Evolutionary conservation across 768 basidiomycete species (phyloP), one percentile per base, ranked within the genome.

Genomic region (Boletus patriciae): DNA sequence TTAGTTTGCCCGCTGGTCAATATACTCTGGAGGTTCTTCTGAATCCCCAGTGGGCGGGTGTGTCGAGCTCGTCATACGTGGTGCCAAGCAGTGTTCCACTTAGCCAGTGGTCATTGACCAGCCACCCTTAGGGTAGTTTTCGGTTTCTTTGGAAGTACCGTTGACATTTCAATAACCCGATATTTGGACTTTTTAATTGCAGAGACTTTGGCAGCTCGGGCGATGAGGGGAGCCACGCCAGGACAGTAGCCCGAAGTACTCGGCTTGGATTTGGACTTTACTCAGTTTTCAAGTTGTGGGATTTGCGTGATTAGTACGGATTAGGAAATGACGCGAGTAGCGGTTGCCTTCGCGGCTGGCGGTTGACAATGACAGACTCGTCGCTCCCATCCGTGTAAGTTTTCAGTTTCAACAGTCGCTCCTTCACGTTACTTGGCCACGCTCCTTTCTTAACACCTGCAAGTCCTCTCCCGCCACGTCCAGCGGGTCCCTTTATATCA

Each of bases 1-100:
- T 99, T 69, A 79, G 75, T 61, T 63, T 81, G 13, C 73, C 87
- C 6, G 78, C 81, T 27, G 93, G 92, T n/a, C 74, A 75, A 46
- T 87, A 91, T 73, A 88, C 76, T 16, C 72, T 97, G 46, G 84
- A 95, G 74, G 87, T 98, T 50, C 70, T 98, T 69, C 89, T 98
- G 77, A 94, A 84, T 72, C 97, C 96, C n/a, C 90, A 96, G 66
- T 98, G 94, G 94, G 72, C 78, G 38, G 85, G 83, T 29, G 81
- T 88, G 78, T 76, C 82, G 34, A 66, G 83, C 45, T 78, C 77
- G 87, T 84, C 72, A 81, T 88, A 71, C 44, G 69, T 49, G 59
- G 87, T 84, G 13, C 94, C 94, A 0, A 74, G 78, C 10, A 78
- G 78, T 37, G 94, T 98, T 18, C 66, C 84, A 3, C 71, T 98